Evolutionary conservation across 1,284 basidiomycete genomes (phyloP).

Genomic region (Sanghuangporus weigelae): DNA sequence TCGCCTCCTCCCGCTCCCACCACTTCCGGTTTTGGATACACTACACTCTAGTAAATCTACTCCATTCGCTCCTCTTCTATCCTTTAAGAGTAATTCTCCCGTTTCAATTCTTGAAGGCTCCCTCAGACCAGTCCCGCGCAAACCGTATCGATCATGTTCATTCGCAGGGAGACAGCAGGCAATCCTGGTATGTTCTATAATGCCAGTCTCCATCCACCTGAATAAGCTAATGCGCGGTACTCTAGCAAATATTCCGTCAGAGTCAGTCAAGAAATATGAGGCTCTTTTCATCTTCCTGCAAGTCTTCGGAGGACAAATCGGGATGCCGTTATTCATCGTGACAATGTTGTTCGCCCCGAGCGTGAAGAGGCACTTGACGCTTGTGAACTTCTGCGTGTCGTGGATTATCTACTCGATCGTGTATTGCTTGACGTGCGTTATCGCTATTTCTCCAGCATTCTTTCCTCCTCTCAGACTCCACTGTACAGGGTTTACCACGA

Average conservation of each 20-base stretch:
- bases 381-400: conserved; percentile 14
- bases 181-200: conserved; percentile 1
- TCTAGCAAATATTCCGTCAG: conserved; percentile 6
- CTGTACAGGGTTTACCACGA: conserved; percentile 10
- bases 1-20: background rate
- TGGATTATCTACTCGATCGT: conserved; percentile 17
- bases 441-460: background rate
- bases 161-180: background rate
- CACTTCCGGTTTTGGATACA: background rate
- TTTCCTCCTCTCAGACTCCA: background rate
- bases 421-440: conserved; percentile 12
- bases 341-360: conserved; percentile 13
- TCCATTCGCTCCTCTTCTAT: background rate
- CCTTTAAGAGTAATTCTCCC: background rate
- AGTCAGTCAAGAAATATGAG: background rate
- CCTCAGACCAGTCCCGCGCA: background rate
- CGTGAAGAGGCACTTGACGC: conserved; percentile 12
- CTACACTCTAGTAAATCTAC: background rate
- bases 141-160: background rate
- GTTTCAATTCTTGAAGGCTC: background rate
- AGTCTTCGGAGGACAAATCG: conserved; percentile 15
- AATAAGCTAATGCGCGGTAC: background rate
- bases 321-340: conserved; percentile 15
- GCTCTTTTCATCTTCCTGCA: conserved; percentile 13
- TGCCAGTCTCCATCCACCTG: background rate